Evolutionary conservation across 345 rosid genomes (phyloP).

Genomic region (Pelargonium nanum): DNA sequence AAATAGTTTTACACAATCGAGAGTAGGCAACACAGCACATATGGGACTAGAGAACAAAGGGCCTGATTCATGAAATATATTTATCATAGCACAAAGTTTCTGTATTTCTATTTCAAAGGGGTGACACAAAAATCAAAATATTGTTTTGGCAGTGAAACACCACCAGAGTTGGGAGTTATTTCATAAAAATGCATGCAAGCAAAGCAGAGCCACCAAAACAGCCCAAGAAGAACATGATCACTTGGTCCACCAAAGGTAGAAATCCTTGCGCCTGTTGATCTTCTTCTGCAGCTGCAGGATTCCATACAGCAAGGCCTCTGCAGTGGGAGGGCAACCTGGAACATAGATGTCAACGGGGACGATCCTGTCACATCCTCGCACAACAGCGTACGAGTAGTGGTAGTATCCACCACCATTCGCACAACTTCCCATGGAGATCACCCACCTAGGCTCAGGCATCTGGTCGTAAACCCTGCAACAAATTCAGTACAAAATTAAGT

Average conservation of each 20-base stretch:
- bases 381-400: constrained; percentile 95
- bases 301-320: constrained; percentile 5
- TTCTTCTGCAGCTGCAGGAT: background rate
- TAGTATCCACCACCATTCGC: constrained; percentile 98
- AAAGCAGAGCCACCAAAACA: too few species aligned
- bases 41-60: too few species aligned
- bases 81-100: too few species aligned
- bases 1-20: too few species aligned
- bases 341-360: constrained; percentile 7
- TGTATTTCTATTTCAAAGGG: too few species aligned
- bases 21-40: too few species aligned
- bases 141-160: too few species aligned
- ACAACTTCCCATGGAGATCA: constrained; percentile 96
- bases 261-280: constrained; percentile 6
- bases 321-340: constrained; percentile 7
- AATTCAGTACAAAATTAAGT: constrained; percentile 10
- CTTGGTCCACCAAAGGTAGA: constrained; percentile 5
- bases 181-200: too few species aligned
- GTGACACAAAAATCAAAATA: too few species aligned
- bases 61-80: too few species aligned
- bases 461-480: constrained; percentile 87
- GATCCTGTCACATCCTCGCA: constrained; percentile 37
- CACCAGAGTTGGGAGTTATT: too few species aligned
- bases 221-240: too few species aligned
- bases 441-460: constrained; percentile 99